A percentile compares a stretch with the other conserved stretches of the same genome.
These are phyloP conservation scores for Acer negundo DNA, from an alignment of 345 rosid genomes.

Conservation along the genomic window DNA sequence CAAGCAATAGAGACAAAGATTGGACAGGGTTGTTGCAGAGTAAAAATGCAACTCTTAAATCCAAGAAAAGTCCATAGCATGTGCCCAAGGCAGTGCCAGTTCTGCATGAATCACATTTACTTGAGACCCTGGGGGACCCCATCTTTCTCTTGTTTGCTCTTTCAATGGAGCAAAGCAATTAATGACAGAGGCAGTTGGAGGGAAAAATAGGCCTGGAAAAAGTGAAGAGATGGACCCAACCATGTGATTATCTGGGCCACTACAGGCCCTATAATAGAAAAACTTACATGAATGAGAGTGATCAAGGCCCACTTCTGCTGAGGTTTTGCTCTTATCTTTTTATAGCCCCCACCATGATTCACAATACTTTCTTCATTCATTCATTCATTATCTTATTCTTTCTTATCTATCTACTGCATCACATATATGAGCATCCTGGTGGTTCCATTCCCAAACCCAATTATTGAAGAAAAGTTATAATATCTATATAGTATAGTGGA, in stretches of 20 bases:
- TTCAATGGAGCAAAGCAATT: no score
- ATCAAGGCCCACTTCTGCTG: constrained; percentile 22
- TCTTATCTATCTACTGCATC: not conserved
- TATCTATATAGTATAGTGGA: no score
- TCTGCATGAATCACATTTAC: not conserved
- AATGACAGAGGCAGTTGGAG: no score
- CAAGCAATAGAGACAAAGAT: constrained; percentile 1
- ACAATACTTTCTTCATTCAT: not conserved
- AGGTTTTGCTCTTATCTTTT: not conserved
- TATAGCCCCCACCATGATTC: constrained; percentile 12
- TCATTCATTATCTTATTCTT: not conserved
- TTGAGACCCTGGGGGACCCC: no score
- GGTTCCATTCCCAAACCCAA: not conserved
- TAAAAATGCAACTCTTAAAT: not conserved
- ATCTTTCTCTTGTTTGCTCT: not conserved
- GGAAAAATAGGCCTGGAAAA: not conserved
- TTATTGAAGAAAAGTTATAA: not conserved
- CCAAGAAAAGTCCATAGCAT: not conserved
- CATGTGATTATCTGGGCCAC: constrained; percentile 31
- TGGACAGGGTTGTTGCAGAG: not conserved
- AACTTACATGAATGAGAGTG: not conserved
- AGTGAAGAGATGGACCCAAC: constrained; percentile 16
- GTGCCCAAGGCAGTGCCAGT: constrained; percentile 21
- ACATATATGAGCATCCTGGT: not conserved
- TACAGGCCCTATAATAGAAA: constrained; percentile 8